Base-by-base conservation (phyloP, 805 yeast genomes). In the Deakozyma indianensis region DNA sequence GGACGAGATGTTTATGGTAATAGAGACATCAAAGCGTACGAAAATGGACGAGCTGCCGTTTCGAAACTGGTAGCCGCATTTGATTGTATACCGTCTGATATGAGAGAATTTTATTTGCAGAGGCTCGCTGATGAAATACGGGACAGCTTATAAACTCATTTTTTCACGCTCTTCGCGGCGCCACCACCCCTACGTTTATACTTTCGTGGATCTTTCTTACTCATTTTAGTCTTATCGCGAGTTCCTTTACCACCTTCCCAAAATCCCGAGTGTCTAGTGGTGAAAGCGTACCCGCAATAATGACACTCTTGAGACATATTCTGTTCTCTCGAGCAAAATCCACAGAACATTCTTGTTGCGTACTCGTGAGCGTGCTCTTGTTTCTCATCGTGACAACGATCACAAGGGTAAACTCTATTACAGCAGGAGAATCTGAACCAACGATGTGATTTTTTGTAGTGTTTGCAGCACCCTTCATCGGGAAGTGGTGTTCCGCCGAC, bases 221-320 rank as follows among this genome's bases (percentile, higher is more conserved):
- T 61, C 69, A 67, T 64, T 42, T 51, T 54, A 22, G 51, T 51
- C 22, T 54, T 56, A 45, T 67, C 68, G n/a, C 71, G 58, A 15
- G 67, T 65, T 1, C 71, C 71, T 35, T 52, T 55, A 0, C 71
- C 71, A 21, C 71, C 71, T 48, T 67, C 71, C 71, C 71, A 67
- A 52, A 67, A 68, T 16, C 65, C 61, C 2, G 69, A 52, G 24
- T 47, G 56, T 22, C 61, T 51, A 7, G 53, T 47, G 14, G 60
- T 55, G 43, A 62, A 67, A 35, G 59, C 56, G 43, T 65, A 66
- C 9, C 58, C 55, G 47, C 71, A 67, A 48, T 51, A 61, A 3
- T 48, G 49, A 48, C 70, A 66, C 15, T 55, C 55, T n/a, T 54
- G 57, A 41, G 48, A 41, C 45, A 64, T 63, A 41, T 58, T 56